These are phyloP conservation scores for Penicillium sumatraense DNA, from an alignment of 2,329 filamentous ascomycete species.

Conservation along the genomic window DNA sequence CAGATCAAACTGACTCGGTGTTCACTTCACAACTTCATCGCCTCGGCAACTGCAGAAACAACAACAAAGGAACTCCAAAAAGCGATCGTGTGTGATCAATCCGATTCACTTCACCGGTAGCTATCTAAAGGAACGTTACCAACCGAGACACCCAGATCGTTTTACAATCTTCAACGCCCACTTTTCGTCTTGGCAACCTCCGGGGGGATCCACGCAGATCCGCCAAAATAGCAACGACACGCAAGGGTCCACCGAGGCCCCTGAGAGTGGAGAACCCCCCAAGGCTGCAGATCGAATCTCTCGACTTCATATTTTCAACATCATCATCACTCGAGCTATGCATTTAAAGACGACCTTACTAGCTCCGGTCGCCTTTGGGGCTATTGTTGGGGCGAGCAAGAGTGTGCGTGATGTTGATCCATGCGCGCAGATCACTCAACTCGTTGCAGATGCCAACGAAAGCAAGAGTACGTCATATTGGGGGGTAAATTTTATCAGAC, in stretches of 20 bases:
- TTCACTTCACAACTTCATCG: background rate
- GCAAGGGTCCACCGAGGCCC: constrained; percentile 24
- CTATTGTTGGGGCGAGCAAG: constrained; percentile 12
- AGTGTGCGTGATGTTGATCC: constrained; percentile 22
- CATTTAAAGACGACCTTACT: constrained; percentile 17
- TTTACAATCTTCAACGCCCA: constrained; percentile 9
- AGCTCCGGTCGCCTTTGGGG: constrained; percentile 16
- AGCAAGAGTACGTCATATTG: constrained; percentile 17
- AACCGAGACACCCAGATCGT: constrained; percentile 11
- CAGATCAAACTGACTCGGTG: background rate
- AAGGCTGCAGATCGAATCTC: constrained; percentile 5
- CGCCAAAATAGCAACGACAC: constrained; percentile 22
- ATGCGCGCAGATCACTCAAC: constrained; percentile 24
- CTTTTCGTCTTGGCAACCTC: constrained; percentile 18
- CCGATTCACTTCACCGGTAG: background rate
- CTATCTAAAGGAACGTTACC: background rate
- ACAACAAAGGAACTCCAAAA: background rate
- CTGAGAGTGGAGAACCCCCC: constrained; percentile 23
- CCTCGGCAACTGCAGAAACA: background rate
- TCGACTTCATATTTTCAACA: constrained; percentile 11
- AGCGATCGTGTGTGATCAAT: background rate
- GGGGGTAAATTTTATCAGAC: background rate
- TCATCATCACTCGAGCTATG: constrained; percentile 14
- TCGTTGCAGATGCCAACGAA: constrained; percentile 21
- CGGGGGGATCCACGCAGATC: constrained; percentile 22